phyloP scores from a whole-genome alignment of 148 eudicot species.

The Chenopodium formosanum region DNA sequence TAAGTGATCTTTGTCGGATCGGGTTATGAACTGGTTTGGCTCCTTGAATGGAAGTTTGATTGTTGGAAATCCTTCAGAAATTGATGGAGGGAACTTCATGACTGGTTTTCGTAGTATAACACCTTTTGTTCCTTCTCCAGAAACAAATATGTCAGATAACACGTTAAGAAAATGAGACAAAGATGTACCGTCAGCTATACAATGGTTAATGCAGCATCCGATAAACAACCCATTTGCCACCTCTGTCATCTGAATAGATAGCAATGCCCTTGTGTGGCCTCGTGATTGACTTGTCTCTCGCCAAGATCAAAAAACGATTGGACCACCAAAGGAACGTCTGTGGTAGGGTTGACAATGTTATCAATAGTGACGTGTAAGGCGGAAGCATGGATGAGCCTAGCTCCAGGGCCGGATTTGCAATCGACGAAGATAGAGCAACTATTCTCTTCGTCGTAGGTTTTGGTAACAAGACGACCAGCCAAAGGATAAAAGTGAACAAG shows the following conservation, averaged over 20 bases:
- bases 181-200: conserved; percentile 16
- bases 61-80: background rate
- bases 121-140: background rate
- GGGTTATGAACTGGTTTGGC: background rate
- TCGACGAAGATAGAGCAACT: too few relatives aligned
- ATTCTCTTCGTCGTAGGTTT: too few relatives aligned
- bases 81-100: background rate
- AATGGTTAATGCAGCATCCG: conserved; percentile 24
- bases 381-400: too few relatives aligned
- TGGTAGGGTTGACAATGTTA: too few relatives aligned
- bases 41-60: conserved; percentile 11
- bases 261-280: too few relatives aligned
- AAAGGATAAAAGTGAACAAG: too few relatives aligned
- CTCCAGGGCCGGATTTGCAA: too few relatives aligned
- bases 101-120: background rate
- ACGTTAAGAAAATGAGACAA: conserved; percentile 17
- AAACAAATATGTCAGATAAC: background rate
- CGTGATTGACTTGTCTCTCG: too few relatives aligned
- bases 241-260: conserved; percentile 22
- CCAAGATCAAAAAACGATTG: too few relatives aligned
- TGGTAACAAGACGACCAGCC: too few relatives aligned
- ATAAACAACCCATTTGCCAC: conserved; percentile 23
- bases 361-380: too few relatives aligned
- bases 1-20: background rate
- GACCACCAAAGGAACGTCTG: too few relatives aligned